Percentiles rank a stretch among this genome's conserved stretches.
Evolutionary conservation across 306 rosid genomes (phyloP).

Genomic region (Quercus rubra): DNA sequence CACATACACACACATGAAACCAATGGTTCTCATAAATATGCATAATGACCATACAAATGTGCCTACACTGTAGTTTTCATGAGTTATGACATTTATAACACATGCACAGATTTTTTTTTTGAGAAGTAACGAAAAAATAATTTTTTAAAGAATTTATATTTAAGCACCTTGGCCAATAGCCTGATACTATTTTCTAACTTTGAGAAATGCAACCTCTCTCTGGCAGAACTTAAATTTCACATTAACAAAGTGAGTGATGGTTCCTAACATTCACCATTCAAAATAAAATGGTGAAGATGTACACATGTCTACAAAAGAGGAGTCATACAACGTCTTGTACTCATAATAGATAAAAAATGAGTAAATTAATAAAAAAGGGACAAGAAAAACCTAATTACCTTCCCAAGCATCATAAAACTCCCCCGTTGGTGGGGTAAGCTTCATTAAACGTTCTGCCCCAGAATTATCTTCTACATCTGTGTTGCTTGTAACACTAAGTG

Average conservation of each 20-base stretch:
- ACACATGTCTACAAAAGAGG: not conserved
- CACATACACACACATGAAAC: not conserved
- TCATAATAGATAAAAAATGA: no score
- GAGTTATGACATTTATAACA: not conserved
- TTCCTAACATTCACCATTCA: not conserved
- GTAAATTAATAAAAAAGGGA: not conserved
- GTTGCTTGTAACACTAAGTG: constrained; percentile 62
- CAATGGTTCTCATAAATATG: not conserved
- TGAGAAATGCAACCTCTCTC: not conserved
- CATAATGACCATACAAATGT: not conserved
- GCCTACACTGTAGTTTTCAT: not conserved
- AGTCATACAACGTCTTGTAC: not conserved
- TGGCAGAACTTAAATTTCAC: not conserved
- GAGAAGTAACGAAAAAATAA: not conserved
- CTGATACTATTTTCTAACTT: not conserved
- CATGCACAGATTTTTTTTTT: not conserved
- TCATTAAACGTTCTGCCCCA: constrained; percentile 43
- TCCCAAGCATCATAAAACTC: constrained; percentile 93
- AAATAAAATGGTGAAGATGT: no score
- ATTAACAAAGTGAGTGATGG: not conserved
- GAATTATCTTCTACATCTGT: constrained; percentile 78
- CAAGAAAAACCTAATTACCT: constrained; percentile 46
- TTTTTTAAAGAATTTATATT: not conserved
- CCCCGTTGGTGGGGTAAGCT: constrained; percentile 36
- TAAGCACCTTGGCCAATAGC: not conserved